Base-by-base conservation (phyloP, 345 rosid species). In the Orychophragmus violaceus region DNA sequence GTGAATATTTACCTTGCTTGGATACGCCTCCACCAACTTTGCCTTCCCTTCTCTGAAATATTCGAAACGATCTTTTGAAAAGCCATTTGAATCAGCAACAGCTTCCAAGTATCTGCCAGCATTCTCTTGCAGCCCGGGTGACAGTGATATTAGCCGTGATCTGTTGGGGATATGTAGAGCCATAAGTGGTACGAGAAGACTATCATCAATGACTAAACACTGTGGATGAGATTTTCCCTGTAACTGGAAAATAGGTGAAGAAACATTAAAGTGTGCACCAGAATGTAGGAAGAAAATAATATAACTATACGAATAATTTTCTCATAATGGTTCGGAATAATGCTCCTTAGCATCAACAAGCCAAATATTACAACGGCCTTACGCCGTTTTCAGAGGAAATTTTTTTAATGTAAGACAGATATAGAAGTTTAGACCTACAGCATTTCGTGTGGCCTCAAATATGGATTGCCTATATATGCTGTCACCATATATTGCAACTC, bases 161-260 rank as follows among this genome's bases (percentile, higher is more conserved):
- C 73, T 59, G 63, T 74, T 69, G 30, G 88, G 85, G 45, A 83
- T 64, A 74, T 42, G 80, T 59, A 87, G 87, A 69, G 77, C 79
- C 71, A 77, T 71, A 59, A 88, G 79, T 14, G 96, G 76, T 63
- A 82, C 62, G 62, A 86, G 87, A 46, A 88, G 55, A 77, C 97
- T 94, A 74, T 94, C 99, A 82, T 94, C 99, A 50, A 80, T 82
- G 65, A 90, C 78, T 24, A 94, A 48, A 27, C 95, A 90, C 27
- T 84, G 70, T 64, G 87, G 79, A 18, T 74, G 72, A 44, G 61
- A 76, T 80, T 77, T 85, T 72, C 70, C 80, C 78, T 78, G 83
- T 82, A 94, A 69, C 97, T 90, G 90, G 64, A 79, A 74, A 63
- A 55, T 74, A 74, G 29, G 30, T 52, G 45, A 42, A 60, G 58